Evolutionary conservation across 148 eudicot species (phyloP), one percentile per base, ranked within the genome.

Genomic region (Camellia lanceoleosa): DNA sequence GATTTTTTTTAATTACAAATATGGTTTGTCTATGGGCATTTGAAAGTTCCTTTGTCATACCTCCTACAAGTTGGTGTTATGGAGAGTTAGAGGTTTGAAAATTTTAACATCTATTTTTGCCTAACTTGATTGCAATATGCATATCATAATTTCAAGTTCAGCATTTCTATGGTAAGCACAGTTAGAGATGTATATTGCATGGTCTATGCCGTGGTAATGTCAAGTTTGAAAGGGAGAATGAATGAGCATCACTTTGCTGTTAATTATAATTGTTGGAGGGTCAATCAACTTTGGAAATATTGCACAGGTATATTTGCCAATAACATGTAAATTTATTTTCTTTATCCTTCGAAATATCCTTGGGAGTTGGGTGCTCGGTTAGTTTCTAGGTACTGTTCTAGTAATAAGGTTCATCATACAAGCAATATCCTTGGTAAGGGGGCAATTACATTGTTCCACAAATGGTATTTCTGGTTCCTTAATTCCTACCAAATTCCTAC

Each of bases 241-340:
- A n/a, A 67, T 77, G 79, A n/a, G 66, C 76, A 58, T 49, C 46
- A 8, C 49, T 14, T 43, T 76, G 55, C 77, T 41, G 71, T 78
- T 42, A 43, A 75, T 41, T 55, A 38, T 78, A 79, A 23, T 69
- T 74, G 52, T 69, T 74, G 52, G 1, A 77, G 74, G 82, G 20
- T 49, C 47, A 20, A 78, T 71, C 76, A 58, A 46, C 78, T 51
- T 80, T 60, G 76, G 68, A 76, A 62, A 60, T 75, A 68, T 79
- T 76, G 78, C 78, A 81, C 90, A 86, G 82, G 86, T 87, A 87
- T 80, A 67, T 54, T 74, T 44, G 7, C 68, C 80, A 74, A 77
- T 73, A 59, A 42, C 76, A 69, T 72, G 74, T 78, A 64, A 58
- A 74, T 83, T 77, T 71, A 71, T 81, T 77, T 75, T 59, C 61